phyloP scores from a whole-genome alignment of 352 stramenopile species.

The Globisporangium uncinulatum region DNA sequence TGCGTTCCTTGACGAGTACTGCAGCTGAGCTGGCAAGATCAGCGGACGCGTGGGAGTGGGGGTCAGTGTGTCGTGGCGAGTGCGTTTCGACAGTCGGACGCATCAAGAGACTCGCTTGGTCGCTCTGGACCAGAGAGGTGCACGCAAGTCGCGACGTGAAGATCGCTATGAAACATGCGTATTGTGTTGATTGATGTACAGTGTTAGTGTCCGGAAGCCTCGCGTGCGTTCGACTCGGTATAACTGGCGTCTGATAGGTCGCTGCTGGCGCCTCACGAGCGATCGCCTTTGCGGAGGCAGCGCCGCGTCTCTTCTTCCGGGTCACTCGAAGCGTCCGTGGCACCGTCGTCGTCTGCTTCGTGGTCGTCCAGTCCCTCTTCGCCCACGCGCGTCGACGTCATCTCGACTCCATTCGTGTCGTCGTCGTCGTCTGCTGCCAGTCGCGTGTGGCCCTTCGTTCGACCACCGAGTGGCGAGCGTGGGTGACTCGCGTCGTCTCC shows the following conservation, averaged over 20 bases:
- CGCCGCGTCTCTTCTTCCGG: slow-evolving; percentile 8
- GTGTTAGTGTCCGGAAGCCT: no score
- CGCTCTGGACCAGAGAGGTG: no score
- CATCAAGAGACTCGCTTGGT: no score
- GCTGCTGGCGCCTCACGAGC: not conserved
- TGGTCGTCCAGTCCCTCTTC: slow-evolving; percentile 6
- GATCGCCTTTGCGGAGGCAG: slow-evolving; percentile 7
- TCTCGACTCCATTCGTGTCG: slow-evolving; percentile 2
- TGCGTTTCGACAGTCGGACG: not conserved
- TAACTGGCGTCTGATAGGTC: no score
- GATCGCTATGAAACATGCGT: no score
- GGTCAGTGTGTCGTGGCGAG: not conserved
- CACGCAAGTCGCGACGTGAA: no score
- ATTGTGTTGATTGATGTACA: no score
- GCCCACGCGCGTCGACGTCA: slow-evolving; percentile 2
- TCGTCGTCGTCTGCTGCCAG: not conserved
- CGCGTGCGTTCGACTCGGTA: no score
- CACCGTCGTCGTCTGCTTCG: slow-evolving; percentile 2
- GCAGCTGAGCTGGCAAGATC: slow-evolving; percentile 3
- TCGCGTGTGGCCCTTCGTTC: not conserved
- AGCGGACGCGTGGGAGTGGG: not conserved
- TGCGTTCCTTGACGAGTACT: slow-evolving; percentile 41
- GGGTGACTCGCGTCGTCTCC: slow-evolving; percentile 17
- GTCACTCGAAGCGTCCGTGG: not conserved
- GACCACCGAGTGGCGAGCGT: not conserved